Conservation (phyloP, 2,329 filamentous ascomycete species). For the Emergomyces pasteurianus region DNA sequence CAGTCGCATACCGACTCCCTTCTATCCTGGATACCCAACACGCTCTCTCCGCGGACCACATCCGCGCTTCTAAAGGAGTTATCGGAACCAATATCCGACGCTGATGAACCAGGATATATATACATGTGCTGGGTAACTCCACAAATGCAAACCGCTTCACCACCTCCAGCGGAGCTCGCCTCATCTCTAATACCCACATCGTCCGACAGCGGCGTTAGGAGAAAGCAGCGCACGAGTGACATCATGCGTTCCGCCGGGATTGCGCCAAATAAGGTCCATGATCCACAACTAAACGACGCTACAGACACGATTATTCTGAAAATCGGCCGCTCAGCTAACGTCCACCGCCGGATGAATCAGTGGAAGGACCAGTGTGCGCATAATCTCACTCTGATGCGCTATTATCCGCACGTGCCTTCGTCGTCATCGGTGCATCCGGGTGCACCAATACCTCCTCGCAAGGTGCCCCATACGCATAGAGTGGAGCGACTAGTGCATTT, state of each 20-base stretch:
- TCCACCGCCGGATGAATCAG: constrained; percentile 80
- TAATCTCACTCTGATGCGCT: constrained; percentile 74
- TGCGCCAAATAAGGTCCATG: constrained; percentile 12
- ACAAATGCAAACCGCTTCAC: constrained; percentile 34
- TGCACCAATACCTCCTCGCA: constrained; percentile 7
- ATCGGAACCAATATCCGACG: constrained; percentile 57
- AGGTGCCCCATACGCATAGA: constrained; percentile 68
- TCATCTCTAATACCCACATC: constrained; percentile 47
- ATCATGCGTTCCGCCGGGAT: constrained; percentile 26
- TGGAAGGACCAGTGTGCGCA: constrained; percentile 92
- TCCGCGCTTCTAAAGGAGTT: constrained; percentile 66
- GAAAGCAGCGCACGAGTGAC: constrained; percentile 24
- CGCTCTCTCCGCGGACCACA: constrained; percentile 54
- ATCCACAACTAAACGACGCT: not conserved
- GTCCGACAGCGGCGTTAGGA: constrained; percentile 14
- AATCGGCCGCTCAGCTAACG: constrained; percentile 61
- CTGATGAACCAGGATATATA: constrained; percentile 80
- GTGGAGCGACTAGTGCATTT: constrained; percentile 86
- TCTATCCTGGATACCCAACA: constrained; percentile 57
- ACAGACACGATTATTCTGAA: constrained; percentile 54
- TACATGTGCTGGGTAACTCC: constrained; percentile 98
- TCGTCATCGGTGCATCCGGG: constrained; percentile 18
- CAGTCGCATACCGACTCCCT: constrained; percentile 35
- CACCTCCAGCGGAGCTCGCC: constrained; percentile 37
- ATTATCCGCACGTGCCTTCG: constrained; percentile 68